Base-by-base conservation (phyloP, 148 eudicot species). In the Euryodendron excelsum region DNA sequence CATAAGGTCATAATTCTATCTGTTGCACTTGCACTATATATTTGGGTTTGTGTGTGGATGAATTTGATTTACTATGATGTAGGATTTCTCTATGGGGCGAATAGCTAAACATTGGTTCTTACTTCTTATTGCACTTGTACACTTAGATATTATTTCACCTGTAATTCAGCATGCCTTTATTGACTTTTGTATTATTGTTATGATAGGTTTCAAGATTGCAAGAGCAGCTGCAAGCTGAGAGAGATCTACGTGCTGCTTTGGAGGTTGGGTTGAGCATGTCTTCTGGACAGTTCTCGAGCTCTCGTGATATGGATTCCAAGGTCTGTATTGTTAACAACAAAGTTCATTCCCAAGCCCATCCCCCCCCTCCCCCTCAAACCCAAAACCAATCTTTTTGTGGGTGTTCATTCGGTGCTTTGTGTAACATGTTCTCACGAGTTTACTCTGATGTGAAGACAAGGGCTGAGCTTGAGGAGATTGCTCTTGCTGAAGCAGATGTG, bases 211-310 rank as follows among this genome's bases (percentile, higher is more conserved):
- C 94, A 76, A 93, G 97, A 86, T 83, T 96, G 80, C 99, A 96
- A 84, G 99, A 96, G 85, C 99, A 96, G 90, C 86, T 96, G 73
- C 98, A 91, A 85, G 99, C 98, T 44, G 99, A 96, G 87, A 91
- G 99, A 87, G 99, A 96, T 85, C 86, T 96, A 79, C 89, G 99
- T 78, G 93, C 94, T 80, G 99, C 99, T 48, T 81, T 96, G 79
- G 99, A 96, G 85, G 99, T 96, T 78, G 99, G 99, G 68, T 79
- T 96, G 84, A 96, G 98, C 91, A 90, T 96, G 98, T 93, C 99
- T 62, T 87, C 98, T 56, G 98, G 92, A 66, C 94, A 91, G 81
- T 81, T 91, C 74, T 86, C 94, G 14, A 89, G 85, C 62, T 86
- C 98, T 50, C 91, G 94, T 72, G 91, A 91, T 72, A 91, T 93